Conservation (phyloP, 768 basidiomycete genomes). For the Amanita jacksonii region DNA sequence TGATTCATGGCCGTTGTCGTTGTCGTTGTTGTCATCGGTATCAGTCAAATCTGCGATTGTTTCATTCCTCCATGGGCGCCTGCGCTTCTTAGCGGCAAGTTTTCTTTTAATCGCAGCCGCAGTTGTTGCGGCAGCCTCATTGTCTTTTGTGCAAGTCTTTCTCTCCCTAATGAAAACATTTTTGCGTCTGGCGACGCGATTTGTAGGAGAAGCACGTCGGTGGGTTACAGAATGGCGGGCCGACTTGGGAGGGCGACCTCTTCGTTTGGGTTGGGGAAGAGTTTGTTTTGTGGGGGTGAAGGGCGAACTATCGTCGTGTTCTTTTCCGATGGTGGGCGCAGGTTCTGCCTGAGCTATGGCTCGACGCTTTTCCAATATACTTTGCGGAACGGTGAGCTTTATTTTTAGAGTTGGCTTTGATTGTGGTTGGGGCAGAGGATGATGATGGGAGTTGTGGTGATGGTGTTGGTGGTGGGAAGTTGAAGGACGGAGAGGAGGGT, state of each 20-base stretch:
- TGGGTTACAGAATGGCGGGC: slow-evolving; percentile 5
- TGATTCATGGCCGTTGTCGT: neutral
- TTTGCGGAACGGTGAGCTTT: slow-evolving; percentile 57
- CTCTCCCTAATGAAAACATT: slow-evolving; percentile 8
- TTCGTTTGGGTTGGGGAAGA: slow-evolving; percentile 30
- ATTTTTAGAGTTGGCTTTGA: slow-evolving; percentile 49
- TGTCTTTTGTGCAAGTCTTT: slow-evolving; percentile 12
- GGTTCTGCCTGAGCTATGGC: slow-evolving; percentile 2
- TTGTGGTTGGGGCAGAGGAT: slow-evolving; percentile 19
- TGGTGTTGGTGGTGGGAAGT: slow-evolving; percentile 29
- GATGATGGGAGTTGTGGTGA: slow-evolving; percentile 28
- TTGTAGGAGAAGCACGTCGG: slow-evolving; percentile 10
- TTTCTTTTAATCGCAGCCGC: slow-evolving; percentile 20
- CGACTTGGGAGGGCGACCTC: slow-evolving; percentile 48
- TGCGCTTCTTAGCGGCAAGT: slow-evolving; percentile 23
- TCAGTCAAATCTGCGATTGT: slow-evolving; percentile 19
- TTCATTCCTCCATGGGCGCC: slow-evolving; percentile 29
- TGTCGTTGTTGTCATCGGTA: slow-evolving; percentile 13
- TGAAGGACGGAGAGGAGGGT: slow-evolving; percentile 18
- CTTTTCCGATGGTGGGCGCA: neutral
- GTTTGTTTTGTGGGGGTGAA: slow-evolving; percentile 12
- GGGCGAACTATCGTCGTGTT: neutral
- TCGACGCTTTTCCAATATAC: slow-evolving; percentile 37
- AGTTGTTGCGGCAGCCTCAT: slow-evolving; percentile 8
- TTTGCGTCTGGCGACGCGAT: slow-evolving; percentile 10